Conservation (phyloP, 2,329 filamentous ascomycete species). For the Beauveria brongniartii region DNA sequence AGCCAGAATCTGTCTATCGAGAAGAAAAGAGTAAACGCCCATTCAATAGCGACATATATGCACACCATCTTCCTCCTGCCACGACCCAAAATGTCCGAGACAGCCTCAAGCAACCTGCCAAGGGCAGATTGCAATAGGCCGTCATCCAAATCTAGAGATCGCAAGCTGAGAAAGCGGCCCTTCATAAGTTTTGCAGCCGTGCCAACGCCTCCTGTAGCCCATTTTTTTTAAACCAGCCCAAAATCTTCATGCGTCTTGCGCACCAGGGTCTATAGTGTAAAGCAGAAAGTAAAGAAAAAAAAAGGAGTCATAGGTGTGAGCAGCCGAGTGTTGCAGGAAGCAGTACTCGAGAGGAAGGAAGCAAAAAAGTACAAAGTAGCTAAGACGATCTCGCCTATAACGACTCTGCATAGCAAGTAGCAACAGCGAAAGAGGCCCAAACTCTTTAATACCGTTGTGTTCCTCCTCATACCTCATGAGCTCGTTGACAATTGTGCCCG, state of each 20-base stretch:
- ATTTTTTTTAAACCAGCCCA: background rate
- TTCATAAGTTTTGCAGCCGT: background rate
- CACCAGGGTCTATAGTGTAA: background rate
- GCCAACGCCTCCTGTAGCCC: background rate
- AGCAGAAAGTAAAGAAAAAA: background rate
- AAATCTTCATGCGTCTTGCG: constrained; percentile 5
- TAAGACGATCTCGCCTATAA: constrained; percentile 10
- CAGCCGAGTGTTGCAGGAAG: constrained; percentile 8
- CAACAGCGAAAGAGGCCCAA: constrained; percentile 7
- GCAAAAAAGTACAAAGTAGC: constrained; percentile 14
- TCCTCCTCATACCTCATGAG: constrained; percentile 7
- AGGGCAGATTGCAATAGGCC: background rate
- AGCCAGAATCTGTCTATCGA: constrained; percentile 10
- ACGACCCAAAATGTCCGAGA: background rate
- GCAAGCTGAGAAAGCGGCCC: background rate
- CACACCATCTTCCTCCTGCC: background rate
- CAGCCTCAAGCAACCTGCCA: too few species aligned
- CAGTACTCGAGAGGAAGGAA: constrained; percentile 14
- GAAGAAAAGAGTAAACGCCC: background rate
- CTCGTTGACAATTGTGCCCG: background rate
- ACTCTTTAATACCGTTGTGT: background rate
- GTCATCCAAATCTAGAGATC: background rate
- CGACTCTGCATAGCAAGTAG: constrained; percentile 7
- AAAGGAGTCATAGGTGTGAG: constrained; percentile 8
- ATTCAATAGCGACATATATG: background rate